Conservation (phyloP, 257 asterid genomes). For the Vinca minor region DNA sequence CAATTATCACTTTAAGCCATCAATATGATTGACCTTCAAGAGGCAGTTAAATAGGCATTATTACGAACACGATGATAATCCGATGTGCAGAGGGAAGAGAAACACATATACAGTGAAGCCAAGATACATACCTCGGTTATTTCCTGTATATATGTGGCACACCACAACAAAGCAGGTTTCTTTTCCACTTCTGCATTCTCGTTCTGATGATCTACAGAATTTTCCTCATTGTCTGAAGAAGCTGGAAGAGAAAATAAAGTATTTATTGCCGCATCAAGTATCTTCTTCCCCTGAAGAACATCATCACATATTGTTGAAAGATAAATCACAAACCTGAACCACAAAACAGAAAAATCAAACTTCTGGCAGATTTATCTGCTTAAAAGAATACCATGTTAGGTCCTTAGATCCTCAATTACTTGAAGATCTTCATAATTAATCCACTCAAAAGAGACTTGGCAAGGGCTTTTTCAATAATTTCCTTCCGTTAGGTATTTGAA, state of each 20-base stretch:
- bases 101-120: neutral
- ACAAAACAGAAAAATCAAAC: slow-evolving; percentile 9
- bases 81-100: neutral
- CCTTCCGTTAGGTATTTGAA: too few species aligned
- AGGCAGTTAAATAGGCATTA: neutral
- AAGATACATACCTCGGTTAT: slow-evolving; percentile 40
- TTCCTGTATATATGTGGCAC: slow-evolving; percentile 59
- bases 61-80: neutral
- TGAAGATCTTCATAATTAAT: too few species aligned
- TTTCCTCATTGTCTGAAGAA: slow-evolving; percentile 27
- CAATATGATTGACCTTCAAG: neutral
- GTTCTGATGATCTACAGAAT: slow-evolving; percentile 20
- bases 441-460: too few species aligned
- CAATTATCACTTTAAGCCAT: neutral
- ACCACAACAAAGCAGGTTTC: slow-evolving; percentile 73
- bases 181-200: slow-evolving; percentile 26
- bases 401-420: too few species aligned
- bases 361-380: neutral
- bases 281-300: slow-evolving; percentile 58
- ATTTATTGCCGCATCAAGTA: slow-evolving; percentile 51
- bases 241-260: slow-evolving; percentile 46
- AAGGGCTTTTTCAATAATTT: too few species aligned
- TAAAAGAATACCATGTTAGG: too few species aligned
- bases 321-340: slow-evolving; percentile 64
- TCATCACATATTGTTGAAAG: slow-evolving; percentile 56